Conservation (phyloP, 106 monocot genomes). For the Xerophyta viscosa region DNA sequence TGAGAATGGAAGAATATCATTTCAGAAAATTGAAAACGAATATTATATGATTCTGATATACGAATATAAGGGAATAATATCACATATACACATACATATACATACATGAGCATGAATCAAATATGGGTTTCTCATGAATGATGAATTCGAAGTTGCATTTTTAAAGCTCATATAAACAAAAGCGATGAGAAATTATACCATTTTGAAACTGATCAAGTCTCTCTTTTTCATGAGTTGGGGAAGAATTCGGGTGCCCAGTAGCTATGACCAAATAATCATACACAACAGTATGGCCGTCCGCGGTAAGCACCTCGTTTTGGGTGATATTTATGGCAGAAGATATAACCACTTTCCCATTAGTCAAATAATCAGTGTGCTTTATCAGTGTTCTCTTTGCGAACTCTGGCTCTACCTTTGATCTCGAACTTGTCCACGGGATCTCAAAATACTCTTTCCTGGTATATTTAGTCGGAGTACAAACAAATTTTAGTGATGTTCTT, state of each 20-base stretch:
- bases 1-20: too few relatives aligned
- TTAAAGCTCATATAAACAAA: too few relatives aligned
- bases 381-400: conserved; percentile 27
- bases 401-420: conserved; percentile 25
- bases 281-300: conserved; percentile 10
- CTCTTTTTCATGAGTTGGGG: conserved; percentile 11
- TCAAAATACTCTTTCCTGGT: conserved; percentile 63
- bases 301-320: conserved; percentile 21
- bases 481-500: too few relatives aligned
- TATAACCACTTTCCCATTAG: conserved; percentile 14
- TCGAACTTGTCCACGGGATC: conserved; percentile 51
- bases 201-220: conserved; percentile 21
- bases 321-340: conserved; percentile 19
- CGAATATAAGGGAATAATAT: too few relatives aligned
- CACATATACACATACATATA: too few relatives aligned
- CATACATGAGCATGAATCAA: too few relatives aligned
- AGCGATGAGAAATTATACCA: too few relatives aligned
- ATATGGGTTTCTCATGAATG: too few relatives aligned
- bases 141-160: neutral
- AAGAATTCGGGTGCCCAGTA: conserved; percentile 19
- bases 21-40: too few relatives aligned
- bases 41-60: too few relatives aligned
- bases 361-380: conserved; percentile 25
- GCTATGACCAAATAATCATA: conserved; percentile 36
- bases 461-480: too few relatives aligned